A percentile compares a stretch with the other conserved stretches of the same genome.
Evolutionary conservation across 169 alveolate species (phyloP).

Genomic region (Plasmodium reichenowi): DNA sequence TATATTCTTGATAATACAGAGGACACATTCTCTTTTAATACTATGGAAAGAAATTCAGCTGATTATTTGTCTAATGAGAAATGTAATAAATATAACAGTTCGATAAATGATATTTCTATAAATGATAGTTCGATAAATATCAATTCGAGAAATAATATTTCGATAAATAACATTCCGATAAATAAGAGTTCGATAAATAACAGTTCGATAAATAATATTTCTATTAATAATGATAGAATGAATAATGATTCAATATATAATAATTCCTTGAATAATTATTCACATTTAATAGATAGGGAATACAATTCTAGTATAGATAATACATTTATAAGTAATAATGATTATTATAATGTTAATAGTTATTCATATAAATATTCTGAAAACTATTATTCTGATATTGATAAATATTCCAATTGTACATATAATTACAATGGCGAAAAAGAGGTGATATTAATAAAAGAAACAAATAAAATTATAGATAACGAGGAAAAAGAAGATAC

Average conservation of each 20-base stretch:
- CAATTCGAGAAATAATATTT: too few species aligned
- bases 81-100: too few species aligned
- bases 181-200: too few species aligned
- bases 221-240: slow-evolving; percentile 1
- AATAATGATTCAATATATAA: slow-evolving; percentile 1
- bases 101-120: too few species aligned
- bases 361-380: neutral
- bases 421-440: neutral
- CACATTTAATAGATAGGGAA: slow-evolving; percentile 8
- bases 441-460: too few species aligned
- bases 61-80: too few species aligned
- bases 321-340: slow-evolving; percentile 1
- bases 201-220: too few species aligned
- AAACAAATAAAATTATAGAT: neutral
- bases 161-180: too few species aligned
- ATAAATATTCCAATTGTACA: neutral
- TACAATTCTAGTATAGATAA: slow-evolving; percentile 22
- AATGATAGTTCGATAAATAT: too few species aligned
- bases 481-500: neutral
- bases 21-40: neutral
- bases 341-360: slow-evolving; percentile 6
- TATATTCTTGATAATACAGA: slow-evolving; percentile 14
- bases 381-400: neutral
- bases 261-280: neutral
- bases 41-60: too few species aligned